phyloP scores from a whole-genome alignment of 2,329 filamentous ascomycete species.

The Xylaria sp. region DNA sequence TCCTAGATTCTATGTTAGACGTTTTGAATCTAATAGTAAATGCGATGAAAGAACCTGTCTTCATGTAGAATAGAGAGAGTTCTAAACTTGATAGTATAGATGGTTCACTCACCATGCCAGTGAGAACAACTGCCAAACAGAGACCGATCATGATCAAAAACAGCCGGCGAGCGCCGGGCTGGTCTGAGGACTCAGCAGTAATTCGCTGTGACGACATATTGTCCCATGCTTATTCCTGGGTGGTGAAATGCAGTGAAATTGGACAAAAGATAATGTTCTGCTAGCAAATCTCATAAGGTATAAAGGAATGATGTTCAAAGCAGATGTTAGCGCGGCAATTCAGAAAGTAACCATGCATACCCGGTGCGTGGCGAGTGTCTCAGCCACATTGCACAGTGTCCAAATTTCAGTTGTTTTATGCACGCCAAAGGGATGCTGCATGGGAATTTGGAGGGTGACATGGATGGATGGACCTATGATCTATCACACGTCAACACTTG shows the following conservation, averaged over 20 bases:
- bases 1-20: constrained; percentile 36
- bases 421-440: not conserved
- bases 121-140: constrained; percentile 34
- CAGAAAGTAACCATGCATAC: not conserved
- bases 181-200: not conserved
- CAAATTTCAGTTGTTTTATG: not conserved
- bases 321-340: not conserved
- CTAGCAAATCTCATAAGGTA: not conserved
- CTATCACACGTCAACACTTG: not conserved
- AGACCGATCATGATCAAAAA: constrained; percentile 24
- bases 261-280: too few species aligned
- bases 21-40: not conserved
- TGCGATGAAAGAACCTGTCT: too few species aligned
- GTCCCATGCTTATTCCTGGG: not conserved
- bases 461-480: not conserved
- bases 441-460: not conserved
- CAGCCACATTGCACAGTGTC: not conserved
- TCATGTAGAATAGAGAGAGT: too few species aligned
- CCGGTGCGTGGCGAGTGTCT: not conserved
- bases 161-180: constrained; percentile 4
- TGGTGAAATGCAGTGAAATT: not conserved
- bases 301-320: not conserved
- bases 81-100: too few species aligned
- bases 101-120: constrained; percentile 24
- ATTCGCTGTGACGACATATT: not conserved